Conservation (phyloP, 257 asterid genomes). For the Solanum raphanifolium region DNA sequence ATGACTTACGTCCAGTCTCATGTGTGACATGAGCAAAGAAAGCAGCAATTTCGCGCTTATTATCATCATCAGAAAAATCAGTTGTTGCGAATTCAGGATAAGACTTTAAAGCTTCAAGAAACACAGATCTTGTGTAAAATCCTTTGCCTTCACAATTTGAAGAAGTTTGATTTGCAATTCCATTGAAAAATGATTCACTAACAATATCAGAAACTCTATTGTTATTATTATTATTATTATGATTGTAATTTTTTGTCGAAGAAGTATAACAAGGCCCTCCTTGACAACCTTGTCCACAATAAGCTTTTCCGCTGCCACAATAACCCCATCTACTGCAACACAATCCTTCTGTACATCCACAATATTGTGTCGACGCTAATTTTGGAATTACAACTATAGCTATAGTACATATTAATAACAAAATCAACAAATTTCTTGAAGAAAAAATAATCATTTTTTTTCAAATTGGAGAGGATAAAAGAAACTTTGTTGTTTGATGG, state of each 20-base stretch:
- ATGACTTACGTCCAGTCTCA: constrained; percentile 42
- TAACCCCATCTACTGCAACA: constrained; percentile 42
- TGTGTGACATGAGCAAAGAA: constrained; percentile 47
- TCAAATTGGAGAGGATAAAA: not conserved
- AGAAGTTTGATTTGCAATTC: constrained; percentile 22
- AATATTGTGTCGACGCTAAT: constrained; percentile 18
- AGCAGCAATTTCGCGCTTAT: constrained; percentile 48
- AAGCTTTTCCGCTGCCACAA: constrained; percentile 25
- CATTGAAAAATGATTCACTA: constrained; percentile 28
- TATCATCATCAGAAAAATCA: constrained; percentile 22
- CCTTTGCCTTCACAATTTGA: constrained; percentile 32
- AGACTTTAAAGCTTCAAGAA: constrained; percentile 26
- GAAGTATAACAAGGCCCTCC: constrained; percentile 22
- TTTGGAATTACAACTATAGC: not conserved
- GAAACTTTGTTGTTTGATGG: not conserved
- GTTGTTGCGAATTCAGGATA: constrained; percentile 24
- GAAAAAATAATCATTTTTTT: not conserved
- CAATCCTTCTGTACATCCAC: constrained; percentile 24
- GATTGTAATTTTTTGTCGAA: not conserved
- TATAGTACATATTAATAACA: not conserved
- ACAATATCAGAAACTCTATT: constrained; percentile 17
- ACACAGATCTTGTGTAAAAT: constrained; percentile 30
- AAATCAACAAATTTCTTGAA: not conserved
- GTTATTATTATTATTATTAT: not conserved
- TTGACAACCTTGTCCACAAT: constrained; percentile 36